Evolutionary conservation across 257 asterid species (phyloP), one percentile per base, ranked within the genome.

Genomic region (Gynochthodes officinalis): DNA sequence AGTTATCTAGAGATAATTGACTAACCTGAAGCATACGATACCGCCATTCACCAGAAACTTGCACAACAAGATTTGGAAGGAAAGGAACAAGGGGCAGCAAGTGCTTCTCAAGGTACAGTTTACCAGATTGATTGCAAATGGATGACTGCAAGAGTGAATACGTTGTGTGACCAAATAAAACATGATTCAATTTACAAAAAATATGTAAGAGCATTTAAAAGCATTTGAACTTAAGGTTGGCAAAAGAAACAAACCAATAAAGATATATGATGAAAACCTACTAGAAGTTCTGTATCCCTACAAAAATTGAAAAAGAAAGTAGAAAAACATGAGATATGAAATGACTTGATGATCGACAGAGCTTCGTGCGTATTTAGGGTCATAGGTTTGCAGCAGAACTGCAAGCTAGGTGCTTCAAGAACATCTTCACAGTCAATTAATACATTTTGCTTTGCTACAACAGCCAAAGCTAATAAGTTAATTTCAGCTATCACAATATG

Each of bases 1-100:
- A 52, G 28, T 16, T 50, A 25, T 49, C 19, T 4, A 62, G 50
- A 19, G 69, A 76, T 12, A 25, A 42, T 80, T 33, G 13, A 44
- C 82, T 43, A 59, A 91, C 99, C 99, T 84, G 86, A 75, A 94
- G 90, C 74, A 90, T 79, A 63, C 93, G 90, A 73, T 70, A 74
- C 81, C 89, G 88, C 99, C 95, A 88, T 72, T 65, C 77, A 82
- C 83, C 86, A 76, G 93, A 79, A 69, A 87, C 74, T 70, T 67
- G 82, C 80, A 77, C 57, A 44, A 83, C 58, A 69, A 91, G 83
- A 75, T 92, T 88, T 67, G 99, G 95, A 72, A 87, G 80, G 86
- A 79, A 87, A 19, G 92, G 76, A 69, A 94, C 75, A 44, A 94
- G 83, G 43, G 92, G 83, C 80, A 94, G 88, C 81, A 91, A 75